These are phyloP conservation scores for Globisporangium splendens DNA, from an alignment of 352 stramenopile genomes.

Conservation along the genomic window DNA sequence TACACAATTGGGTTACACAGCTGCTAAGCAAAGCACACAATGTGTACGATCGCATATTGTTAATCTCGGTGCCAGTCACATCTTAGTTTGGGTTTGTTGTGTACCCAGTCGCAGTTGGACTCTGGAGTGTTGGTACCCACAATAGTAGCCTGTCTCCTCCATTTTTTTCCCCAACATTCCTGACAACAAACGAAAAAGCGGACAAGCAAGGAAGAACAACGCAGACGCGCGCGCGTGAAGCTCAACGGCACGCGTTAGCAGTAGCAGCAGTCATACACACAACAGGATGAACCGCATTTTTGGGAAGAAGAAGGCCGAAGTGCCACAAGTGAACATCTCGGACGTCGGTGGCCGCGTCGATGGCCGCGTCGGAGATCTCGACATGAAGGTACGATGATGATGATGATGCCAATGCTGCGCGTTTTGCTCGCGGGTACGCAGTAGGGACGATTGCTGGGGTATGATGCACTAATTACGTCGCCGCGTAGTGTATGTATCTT, in stretches of 20 bases:
- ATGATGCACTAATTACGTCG: not conserved
- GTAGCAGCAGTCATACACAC: not conserved
- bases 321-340: slow-evolving; percentile 63
- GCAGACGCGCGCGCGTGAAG: not conserved
- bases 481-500: not conserved
- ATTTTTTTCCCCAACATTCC: not conserved
- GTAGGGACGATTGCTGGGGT: too few species aligned
- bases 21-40: too few species aligned
- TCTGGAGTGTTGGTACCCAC: not conserved
- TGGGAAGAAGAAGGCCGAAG: slow-evolving; percentile 78
- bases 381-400: slow-evolving; percentile 59
- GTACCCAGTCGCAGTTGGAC: slow-evolving; percentile 13
- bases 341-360: slow-evolving; percentile 80
- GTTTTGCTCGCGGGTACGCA: too few species aligned
- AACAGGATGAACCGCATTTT: slow-evolving; percentile 79
- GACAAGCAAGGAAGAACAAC: not conserved
- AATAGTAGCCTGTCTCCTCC: not conserved
- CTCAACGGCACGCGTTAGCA: not conserved
- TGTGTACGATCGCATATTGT: too few species aligned
- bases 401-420: not conserved
- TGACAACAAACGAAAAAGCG: not conserved
- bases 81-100: not conserved
- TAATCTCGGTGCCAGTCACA: not conserved
- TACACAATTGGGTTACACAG: too few species aligned
- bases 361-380: slow-evolving; percentile 66